These are phyloP conservation scores for Aspergillus hiratsukae DNA, from an alignment of 2,329 filamentous ascomycete species.

Conservation along the genomic window DNA sequence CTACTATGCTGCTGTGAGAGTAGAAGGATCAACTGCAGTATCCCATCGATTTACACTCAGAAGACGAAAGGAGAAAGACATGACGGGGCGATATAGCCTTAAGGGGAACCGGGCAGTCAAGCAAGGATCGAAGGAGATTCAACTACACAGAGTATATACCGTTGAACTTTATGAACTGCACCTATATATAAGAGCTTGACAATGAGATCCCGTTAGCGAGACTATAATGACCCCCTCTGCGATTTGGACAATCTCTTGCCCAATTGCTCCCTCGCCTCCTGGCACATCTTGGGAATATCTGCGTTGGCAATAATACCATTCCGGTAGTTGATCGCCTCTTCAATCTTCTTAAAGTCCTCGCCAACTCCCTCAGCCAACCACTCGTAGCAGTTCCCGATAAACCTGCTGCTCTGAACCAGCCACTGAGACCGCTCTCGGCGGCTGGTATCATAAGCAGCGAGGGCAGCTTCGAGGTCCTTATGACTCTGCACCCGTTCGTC, in stretches of 20 bases:
- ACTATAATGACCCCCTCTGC: slow-evolving; percentile 7
- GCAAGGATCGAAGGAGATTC: neutral
- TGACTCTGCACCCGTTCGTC: slow-evolving; percentile 17
- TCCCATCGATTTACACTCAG: no score
- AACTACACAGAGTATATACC: neutral
- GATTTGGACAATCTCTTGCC: slow-evolving; percentile 7
- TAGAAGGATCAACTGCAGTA: neutral
- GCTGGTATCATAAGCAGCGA: slow-evolving; percentile 24
- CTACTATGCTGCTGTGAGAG: neutral
- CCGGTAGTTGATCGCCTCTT: slow-evolving; percentile 15
- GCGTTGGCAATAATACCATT: slow-evolving; percentile 17
- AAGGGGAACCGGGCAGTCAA: neutral
- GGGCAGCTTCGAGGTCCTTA: slow-evolving; percentile 23
- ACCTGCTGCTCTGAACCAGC: slow-evolving; percentile 33
- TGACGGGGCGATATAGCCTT: neutral
- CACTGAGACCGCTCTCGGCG: slow-evolving; percentile 28
- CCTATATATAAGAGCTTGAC: neutral
- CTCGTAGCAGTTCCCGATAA: slow-evolving; percentile 30
- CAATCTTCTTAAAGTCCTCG: slow-evolving; percentile 14
- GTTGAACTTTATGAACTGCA: neutral
- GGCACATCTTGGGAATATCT: slow-evolving; percentile 23
- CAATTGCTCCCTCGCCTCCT: slow-evolving; percentile 20
- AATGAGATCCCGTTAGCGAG: neutral
- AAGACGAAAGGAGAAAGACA: neutral
- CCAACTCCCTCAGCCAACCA: slow-evolving; percentile 23